phyloP scores from a whole-genome alignment of 768 basidiomycete genomes.

The Mycena maculata region DNA sequence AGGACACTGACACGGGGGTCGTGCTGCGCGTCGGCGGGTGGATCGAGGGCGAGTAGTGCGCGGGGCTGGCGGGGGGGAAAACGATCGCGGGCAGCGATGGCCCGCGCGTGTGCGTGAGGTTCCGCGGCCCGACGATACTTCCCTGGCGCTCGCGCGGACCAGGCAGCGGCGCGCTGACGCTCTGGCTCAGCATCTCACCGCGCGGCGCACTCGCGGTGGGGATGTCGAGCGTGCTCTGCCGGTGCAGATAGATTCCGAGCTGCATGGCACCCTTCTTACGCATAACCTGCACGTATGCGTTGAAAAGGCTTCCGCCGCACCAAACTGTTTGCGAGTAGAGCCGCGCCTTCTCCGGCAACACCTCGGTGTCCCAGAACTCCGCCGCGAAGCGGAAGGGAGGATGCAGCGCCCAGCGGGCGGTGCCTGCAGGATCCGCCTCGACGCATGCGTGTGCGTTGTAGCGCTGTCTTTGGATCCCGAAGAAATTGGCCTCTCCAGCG shows the following conservation, averaged over 20 bases:
- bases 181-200: constrained; percentile 3
- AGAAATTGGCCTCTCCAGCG: constrained; percentile 66
- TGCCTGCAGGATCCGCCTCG: constrained; percentile 56
- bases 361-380: constrained; percentile 90
- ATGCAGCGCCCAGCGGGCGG: constrained; percentile 71
- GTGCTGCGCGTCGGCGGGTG: constrained; percentile 57
- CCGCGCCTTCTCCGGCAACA: constrained; percentile 85
- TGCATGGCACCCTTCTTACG: constrained; percentile 81
- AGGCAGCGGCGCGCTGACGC: not conserved
- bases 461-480: constrained; percentile 66
- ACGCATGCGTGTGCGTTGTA: constrained; percentile 56
- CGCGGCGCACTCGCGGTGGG: constrained; percentile 75
- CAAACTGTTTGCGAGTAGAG: constrained; percentile 88
- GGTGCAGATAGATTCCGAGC: constrained; percentile 89
- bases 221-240: constrained; percentile 85
- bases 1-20: constrained; percentile 50
- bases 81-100: constrained; percentile 48
- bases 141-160: constrained; percentile 18
- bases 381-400: constrained; percentile 88
- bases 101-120: constrained; percentile 39
- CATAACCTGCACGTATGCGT: constrained; percentile 90
- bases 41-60: constrained; percentile 60
- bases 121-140: constrained; percentile 13
- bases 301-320: constrained; percentile 90
- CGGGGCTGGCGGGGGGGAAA: constrained; percentile 44